phyloP scores from a whole-genome alignment of 208 protist species.

The Trypanosoma cruzi region DNA sequence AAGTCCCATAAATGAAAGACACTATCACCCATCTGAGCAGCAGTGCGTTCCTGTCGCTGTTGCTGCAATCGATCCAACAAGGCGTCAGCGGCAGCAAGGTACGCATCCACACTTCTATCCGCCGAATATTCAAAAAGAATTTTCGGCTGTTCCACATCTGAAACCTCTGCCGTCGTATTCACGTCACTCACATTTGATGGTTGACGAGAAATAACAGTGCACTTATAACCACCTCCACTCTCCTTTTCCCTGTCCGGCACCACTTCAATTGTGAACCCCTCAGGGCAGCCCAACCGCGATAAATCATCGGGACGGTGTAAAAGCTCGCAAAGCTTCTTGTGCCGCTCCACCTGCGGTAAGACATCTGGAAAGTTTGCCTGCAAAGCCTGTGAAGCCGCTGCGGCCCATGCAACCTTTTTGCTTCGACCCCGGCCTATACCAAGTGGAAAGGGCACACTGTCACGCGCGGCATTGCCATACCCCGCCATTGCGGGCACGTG shows the following conservation, averaged over 20 bases:
- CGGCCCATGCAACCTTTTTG: slow-evolving; percentile 53
- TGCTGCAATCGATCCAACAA: slow-evolving; percentile 6
- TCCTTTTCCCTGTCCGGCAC: not conserved
- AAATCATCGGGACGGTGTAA: slow-evolving; percentile 24
- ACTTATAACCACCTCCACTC: slow-evolving; percentile 13
- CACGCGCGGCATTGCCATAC: slow-evolving; percentile 17
- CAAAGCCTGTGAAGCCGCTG: slow-evolving; percentile 59
- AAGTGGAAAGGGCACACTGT: slow-evolving; percentile 30
- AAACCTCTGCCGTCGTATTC: not conserved
- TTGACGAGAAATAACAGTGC: slow-evolving; percentile 10
- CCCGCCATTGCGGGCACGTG: slow-evolving; percentile 18
- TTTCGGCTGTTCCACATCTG: not conserved
- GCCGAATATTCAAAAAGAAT: slow-evolving; percentile 11
- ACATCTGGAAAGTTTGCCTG: slow-evolving; percentile 48
- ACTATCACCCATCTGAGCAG: not conserved
- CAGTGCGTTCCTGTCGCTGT: not conserved
- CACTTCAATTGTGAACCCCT: slow-evolving; percentile 18
- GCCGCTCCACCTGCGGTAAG: slow-evolving; percentile 42
- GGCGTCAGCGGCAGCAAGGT: slow-evolving; percentile 26
- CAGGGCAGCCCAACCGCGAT: slow-evolving; percentile 6
- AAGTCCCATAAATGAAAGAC: slow-evolving; percentile 42
- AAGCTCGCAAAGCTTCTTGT: slow-evolving; percentile 35
- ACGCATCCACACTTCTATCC: slow-evolving; percentile 18
- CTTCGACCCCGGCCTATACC: slow-evolving; percentile 51
- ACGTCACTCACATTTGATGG: not conserved